Conservation (phyloP, 129 eudicot species). For the Flaveria linearis region DNA sequence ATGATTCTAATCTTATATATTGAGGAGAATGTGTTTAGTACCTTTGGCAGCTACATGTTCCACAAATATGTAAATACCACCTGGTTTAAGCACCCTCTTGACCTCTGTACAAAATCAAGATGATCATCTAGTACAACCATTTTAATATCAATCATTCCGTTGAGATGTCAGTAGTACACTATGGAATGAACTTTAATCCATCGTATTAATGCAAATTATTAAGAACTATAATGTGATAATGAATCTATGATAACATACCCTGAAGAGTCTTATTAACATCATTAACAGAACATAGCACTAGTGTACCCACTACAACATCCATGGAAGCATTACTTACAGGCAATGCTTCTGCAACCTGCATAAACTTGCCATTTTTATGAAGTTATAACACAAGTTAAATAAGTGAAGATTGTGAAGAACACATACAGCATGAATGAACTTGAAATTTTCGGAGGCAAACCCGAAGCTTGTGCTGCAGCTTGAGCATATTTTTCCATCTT, state of each 20-base stretch:
- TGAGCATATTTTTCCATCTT: slow-evolving; percentile 85
- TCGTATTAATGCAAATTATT: neutral
- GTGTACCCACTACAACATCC: slow-evolving; percentile 92
- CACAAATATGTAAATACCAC: slow-evolving; percentile 75
- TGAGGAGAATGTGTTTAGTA: slow-evolving; percentile 21
- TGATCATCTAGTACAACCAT: neutral
- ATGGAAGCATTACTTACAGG: slow-evolving; percentile 80
- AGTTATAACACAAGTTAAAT: neutral
- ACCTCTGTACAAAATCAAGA: slow-evolving; percentile 53
- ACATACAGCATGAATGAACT: slow-evolving; percentile 72
- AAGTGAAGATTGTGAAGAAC: neutral
- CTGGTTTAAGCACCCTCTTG: slow-evolving; percentile 89
- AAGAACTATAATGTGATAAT: neutral
- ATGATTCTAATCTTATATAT: neutral
- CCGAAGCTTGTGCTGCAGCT: slow-evolving; percentile 65
- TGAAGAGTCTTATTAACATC: slow-evolving; percentile 72
- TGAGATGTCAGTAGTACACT: too few relatives aligned
- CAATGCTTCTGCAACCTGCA: slow-evolving; percentile 89
- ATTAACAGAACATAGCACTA: slow-evolving; percentile 85
- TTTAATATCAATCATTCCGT: too few relatives aligned
- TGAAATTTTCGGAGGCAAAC: slow-evolving; percentile 57
- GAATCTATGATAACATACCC: slow-evolving; percentile 49
- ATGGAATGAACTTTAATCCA: neutral
- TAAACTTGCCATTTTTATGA: slow-evolving; percentile 11
- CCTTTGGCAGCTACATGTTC: slow-evolving; percentile 95